phyloP scores from a whole-genome alignment of 2,329 filamentous ascomycete genomes.

The Epichloe sibirici region DNA sequence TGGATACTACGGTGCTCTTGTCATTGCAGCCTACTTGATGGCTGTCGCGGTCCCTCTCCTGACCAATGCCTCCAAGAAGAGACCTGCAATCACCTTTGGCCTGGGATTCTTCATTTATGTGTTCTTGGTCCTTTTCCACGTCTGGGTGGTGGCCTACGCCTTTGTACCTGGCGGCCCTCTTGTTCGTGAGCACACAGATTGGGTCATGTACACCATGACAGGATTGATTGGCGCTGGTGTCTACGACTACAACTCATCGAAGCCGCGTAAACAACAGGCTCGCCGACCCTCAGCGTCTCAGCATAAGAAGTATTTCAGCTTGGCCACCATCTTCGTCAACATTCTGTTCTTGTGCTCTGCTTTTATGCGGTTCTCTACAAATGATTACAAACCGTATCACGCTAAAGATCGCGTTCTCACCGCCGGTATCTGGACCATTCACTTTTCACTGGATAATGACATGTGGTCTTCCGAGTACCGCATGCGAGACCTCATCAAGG shows the following conservation, averaged over 20 bases:
- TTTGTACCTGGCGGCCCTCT: conserved; percentile 92
- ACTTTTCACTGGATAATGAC: conserved; percentile 95
- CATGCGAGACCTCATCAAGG: conserved; percentile 81
- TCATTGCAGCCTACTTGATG: conserved; percentile 68
- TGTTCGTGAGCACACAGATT: conserved; percentile 88
- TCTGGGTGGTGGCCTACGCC: conserved; percentile 96
- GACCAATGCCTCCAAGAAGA: conserved; percentile 61
- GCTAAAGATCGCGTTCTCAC: conserved; percentile 77
- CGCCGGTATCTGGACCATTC: conserved; percentile 96
- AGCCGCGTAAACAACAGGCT: conserved; percentile 26
- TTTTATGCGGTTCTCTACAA: conserved; percentile 82
- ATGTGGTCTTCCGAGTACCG: conserved; percentile 97
- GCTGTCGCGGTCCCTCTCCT: conserved; percentile 67
- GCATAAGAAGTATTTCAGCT: conserved; percentile 39
- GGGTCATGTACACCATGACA: conserved; percentile 86
- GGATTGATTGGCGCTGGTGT: conserved; percentile 72
- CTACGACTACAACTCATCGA: conserved; percentile 51
- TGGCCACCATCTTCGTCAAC: conserved; percentile 61
- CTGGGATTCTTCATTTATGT: conserved; percentile 87
- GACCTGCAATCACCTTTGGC: conserved; percentile 71
- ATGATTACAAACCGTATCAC: conserved; percentile 87
- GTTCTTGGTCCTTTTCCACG: conserved; percentile 88
- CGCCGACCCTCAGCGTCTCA: conserved; percentile 22
- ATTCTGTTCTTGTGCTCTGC: conserved; percentile 68
- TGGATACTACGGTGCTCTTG: conserved; percentile 76